Percentiles rank a stretch among this genome's conserved stretches.
phyloP scores from a whole-genome alignment of 176 grass and related monocot species.

The Eleusine indica region DNA sequence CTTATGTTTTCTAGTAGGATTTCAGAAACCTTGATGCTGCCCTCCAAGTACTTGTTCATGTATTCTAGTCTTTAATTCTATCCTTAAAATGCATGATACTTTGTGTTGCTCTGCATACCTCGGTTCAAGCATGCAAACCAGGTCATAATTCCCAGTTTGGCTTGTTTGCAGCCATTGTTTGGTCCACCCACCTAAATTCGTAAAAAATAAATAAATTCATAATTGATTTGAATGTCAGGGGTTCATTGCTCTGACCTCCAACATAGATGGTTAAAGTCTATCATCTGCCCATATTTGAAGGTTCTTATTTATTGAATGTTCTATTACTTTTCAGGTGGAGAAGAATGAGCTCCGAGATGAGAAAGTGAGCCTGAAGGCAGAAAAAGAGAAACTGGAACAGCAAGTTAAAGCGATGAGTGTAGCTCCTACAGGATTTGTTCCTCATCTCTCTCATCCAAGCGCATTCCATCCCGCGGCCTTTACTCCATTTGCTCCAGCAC shows the following conservation, averaged over 20 bases:
- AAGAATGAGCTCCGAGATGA: conserved; percentile 82
- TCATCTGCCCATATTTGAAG: neutral
- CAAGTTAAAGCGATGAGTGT: conserved; percentile 60
- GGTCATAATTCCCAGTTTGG: neutral
- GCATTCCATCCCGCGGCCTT: conserved; percentile 43
- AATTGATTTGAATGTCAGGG: neutral
- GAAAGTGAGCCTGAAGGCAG: conserved; percentile 73
- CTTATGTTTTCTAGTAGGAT: conserved; percentile 5
- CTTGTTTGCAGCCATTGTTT: conserved; percentile 11
- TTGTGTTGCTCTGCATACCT: neutral
- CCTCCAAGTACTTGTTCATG: neutral
- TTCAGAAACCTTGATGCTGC: neutral
- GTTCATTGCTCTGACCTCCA: neutral
- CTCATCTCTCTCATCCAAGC: conserved; percentile 66
- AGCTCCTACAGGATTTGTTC: conserved; percentile 63
- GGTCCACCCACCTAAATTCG: neutral
- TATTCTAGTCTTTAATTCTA: neutral
- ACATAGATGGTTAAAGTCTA: neutral
- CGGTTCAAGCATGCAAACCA: neutral
- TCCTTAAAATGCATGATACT: neutral
- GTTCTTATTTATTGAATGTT: neutral
- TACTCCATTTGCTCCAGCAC: conserved; percentile 47
- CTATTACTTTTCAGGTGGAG: conserved; percentile 55
- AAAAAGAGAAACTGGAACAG: conserved; percentile 77
- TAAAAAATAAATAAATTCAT: no score